Conservation (phyloP, 192 early-diverging fungal genomes). For the Backusella circina region DNA sequence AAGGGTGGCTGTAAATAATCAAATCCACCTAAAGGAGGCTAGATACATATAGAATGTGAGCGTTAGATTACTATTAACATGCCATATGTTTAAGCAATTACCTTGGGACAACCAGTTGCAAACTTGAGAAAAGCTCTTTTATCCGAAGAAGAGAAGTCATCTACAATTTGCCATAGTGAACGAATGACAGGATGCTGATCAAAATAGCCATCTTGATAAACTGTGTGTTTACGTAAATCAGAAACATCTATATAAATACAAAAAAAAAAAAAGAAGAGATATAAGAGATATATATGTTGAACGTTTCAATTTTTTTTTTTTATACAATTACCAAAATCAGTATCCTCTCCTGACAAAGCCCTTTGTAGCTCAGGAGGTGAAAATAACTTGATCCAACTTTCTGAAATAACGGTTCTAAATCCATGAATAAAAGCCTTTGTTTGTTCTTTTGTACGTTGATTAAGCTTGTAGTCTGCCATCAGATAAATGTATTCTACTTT, state of each 20-base stretch:
- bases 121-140: conserved; percentile 68
- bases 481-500: conserved; percentile 70
- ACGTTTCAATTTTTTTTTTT: conserved; percentile 5
- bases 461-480: conserved; percentile 75
- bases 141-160: conserved; percentile 56
- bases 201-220: conserved; percentile 68
- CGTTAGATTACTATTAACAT: not conserved
- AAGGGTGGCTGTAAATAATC: conserved; percentile 54
- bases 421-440: conserved; percentile 73
- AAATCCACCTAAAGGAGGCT: conserved; percentile 64
- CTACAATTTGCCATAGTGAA: conserved; percentile 66
- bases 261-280: conserved; percentile 42
- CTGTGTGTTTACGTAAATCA: conserved; percentile 59
- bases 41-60: not conserved
- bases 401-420: conserved; percentile 64
- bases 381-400: conserved; percentile 84
- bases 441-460: conserved; percentile 62
- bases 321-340: conserved; percentile 52
- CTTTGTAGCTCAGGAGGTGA: conserved; percentile 82
- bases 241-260: no score
- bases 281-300: not conserved
- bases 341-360: conserved; percentile 59
- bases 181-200: conserved; percentile 67
- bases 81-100: conserved; percentile 23
- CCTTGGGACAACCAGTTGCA: conserved; percentile 72